Conservation (phyloP, 1,284 basidiomycete species). For the Filobasidium uniguttulatum region DNA sequence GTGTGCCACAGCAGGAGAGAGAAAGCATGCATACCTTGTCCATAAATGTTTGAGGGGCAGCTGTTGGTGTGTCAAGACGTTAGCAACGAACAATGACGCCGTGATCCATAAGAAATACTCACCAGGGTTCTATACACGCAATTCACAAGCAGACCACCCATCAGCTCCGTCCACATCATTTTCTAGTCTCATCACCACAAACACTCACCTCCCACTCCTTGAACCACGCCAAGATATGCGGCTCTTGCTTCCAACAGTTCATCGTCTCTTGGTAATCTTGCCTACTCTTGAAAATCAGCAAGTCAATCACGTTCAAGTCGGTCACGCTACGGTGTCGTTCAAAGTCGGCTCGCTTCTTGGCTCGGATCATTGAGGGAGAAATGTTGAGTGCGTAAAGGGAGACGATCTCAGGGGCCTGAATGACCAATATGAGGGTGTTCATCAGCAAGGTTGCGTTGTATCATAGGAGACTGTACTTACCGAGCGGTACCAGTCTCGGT, state of each 20-base stretch:
- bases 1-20: background rate
- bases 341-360: conserved; percentile 73
- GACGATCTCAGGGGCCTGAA: conserved; percentile 77
- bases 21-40: conserved; percentile 28
- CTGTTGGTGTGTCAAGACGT: background rate
- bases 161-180: too few species aligned
- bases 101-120: background rate
- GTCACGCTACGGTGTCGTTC: conserved; percentile 73
- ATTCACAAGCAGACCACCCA: background rate
- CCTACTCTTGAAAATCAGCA: conserved; percentile 71
- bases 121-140: conserved; percentile 12
- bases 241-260: conserved; percentile 79
- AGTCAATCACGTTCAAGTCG: conserved; percentile 71
- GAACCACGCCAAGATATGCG: conserved; percentile 38
- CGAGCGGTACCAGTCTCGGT: conserved; percentile 82
- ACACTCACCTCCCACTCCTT: conserved; percentile 31
- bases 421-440: background rate
- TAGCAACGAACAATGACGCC: background rate
- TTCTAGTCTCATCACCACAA: too few species aligned
- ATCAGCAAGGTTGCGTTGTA: background rate
- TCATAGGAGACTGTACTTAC: conserved; percentile 41
- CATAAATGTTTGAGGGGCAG: conserved; percentile 35
- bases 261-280: conserved; percentile 90
- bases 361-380: conserved; percentile 65
- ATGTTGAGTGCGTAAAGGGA: conserved; percentile 71